phyloP scores from a whole-genome alignment of 371 early-diverging fungal species.

The Mortierella sp. region DNA sequence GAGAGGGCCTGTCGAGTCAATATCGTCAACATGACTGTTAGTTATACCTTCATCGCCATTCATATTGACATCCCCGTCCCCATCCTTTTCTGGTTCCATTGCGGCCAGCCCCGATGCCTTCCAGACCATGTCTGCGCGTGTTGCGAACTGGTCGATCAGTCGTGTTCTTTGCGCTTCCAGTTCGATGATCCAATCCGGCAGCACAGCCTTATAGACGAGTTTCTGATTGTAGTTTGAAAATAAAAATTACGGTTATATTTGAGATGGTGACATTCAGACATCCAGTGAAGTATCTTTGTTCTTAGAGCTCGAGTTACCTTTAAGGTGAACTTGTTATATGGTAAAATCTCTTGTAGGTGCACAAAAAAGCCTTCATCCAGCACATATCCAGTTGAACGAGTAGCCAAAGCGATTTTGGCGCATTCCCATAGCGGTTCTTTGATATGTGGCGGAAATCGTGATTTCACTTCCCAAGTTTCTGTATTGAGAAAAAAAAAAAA shows the following conservation, averaged over 20 bases:
- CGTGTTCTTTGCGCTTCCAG: conserved; percentile 26
- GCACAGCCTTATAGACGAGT: conserved; percentile 37
- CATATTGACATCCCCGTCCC: conserved; percentile 40
- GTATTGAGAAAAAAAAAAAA: background rate
- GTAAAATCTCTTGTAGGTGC: conserved; percentile 64
- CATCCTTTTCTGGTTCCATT: conserved; percentile 22
- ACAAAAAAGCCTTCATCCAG: conserved; percentile 61
- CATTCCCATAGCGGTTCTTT: conserved; percentile 62
- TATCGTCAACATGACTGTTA: background rate
- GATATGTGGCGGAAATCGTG: conserved; percentile 62
- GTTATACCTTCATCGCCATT: conserved; percentile 36
- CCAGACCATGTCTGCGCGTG: conserved; percentile 25
- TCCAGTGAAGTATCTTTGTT: too few species aligned
- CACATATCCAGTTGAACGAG: conserved; percentile 42
- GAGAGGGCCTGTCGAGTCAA: background rate
- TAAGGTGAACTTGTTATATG: conserved; percentile 66
- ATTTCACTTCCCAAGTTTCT: conserved; percentile 58
- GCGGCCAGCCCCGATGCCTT: conserved; percentile 20
- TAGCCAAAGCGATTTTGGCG: conserved; percentile 59
- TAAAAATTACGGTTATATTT: too few species aligned
- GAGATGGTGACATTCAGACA: background rate
- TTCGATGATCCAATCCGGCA: conserved; percentile 44
- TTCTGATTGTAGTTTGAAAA: conserved; percentile 17
- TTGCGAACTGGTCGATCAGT: conserved; percentile 20
- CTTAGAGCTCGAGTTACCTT: conserved; percentile 43